Evolutionary conservation across 1,284 basidiomycete genomes (phyloP).

Genomic region (Microbotryomycetes sp.): DNA sequence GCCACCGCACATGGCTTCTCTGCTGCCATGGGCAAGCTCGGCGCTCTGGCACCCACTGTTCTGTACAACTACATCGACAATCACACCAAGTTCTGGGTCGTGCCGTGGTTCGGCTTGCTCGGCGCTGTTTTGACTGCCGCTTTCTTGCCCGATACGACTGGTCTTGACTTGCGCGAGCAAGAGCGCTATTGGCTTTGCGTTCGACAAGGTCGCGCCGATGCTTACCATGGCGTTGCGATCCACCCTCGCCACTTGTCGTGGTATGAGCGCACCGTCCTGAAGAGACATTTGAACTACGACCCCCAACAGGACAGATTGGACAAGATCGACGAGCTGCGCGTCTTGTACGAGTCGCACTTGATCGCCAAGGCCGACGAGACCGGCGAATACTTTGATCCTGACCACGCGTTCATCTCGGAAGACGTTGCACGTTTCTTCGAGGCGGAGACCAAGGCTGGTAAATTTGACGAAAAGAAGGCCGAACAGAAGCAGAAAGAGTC

Average conservation of each 20-base stretch:
- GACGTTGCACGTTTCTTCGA: conserved; percentile 29
- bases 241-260: conserved; percentile 48
- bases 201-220: conserved; percentile 44
- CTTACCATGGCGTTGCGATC: conserved; percentile 52
- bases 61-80: conserved; percentile 41
- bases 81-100: conserved; percentile 48
- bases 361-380: conserved; percentile 22
- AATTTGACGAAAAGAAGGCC: conserved; percentile 5
- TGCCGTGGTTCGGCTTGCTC: conserved; percentile 49
- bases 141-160: conserved; percentile 49
- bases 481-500: conserved; percentile 26
- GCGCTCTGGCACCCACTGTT: conserved; percentile 41
- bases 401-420: conserved; percentile 29
- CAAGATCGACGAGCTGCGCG: conserved; percentile 48
- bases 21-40: conserved; percentile 42
- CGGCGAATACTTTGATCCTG: conserved; percentile 13
- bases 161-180: conserved; percentile 50
- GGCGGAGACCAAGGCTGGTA: conserved; percentile 6
- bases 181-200: conserved; percentile 45
- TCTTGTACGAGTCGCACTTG: conserved; percentile 39
- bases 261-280: conserved; percentile 46
- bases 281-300: conserved; percentile 47
- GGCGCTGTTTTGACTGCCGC: conserved; percentile 46
- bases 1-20: conserved; percentile 42
- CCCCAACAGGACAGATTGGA: conserved; percentile 47